A percentile compares a stretch with the other conserved stretches of the same genome.
Conservation (phyloP, 768 basidiomycete species). For the Leccinum disarticulatum region DNA sequence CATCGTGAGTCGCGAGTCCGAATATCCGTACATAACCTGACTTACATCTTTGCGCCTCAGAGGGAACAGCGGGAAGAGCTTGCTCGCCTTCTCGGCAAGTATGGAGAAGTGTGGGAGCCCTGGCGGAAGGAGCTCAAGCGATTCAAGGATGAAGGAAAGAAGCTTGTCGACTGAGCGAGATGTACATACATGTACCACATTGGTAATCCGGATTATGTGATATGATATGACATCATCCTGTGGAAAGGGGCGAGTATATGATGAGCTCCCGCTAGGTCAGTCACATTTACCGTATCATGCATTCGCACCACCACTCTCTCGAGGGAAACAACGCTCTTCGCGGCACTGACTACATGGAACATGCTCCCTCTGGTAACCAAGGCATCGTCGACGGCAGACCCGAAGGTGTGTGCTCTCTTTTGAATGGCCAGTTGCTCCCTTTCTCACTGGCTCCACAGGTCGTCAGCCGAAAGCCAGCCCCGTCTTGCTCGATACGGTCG, state of each 20-base stretch:
- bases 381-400: constrained; percentile 24
- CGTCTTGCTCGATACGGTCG: constrained; percentile 28
- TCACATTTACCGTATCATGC: constrained; percentile 11
- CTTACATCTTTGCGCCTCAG: constrained; percentile 39
- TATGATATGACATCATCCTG: constrained; percentile 18
- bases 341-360: constrained; percentile 17
- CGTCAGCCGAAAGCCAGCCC: constrained; percentile 15
- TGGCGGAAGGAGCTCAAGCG: constrained; percentile 79
- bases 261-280: not conserved
- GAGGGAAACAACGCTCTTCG: constrained; percentile 18
- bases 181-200: not conserved
- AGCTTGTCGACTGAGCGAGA: constrained; percentile 39
- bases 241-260: constrained; percentile 1
- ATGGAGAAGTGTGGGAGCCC: constrained; percentile 82
- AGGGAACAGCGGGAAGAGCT: constrained; percentile 85
- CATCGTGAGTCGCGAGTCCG: constrained; percentile 52
- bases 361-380: constrained; percentile 12
- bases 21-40: not conserved
- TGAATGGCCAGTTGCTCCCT: too few relatives aligned
- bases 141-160: constrained; percentile 72
- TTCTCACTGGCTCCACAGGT: constrained; percentile 5
- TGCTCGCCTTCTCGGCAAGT: constrained; percentile 71
- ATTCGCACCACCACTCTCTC: constrained; percentile 21
- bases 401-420: constrained; percentile 7
- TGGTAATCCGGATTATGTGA: constrained; percentile 1